Percentiles rank a stretch among this genome's conserved stretches.
phyloP scores from a whole-genome alignment of 2,329 filamentous ascomycete species.

The Penicillium sclerotiorum region DNA sequence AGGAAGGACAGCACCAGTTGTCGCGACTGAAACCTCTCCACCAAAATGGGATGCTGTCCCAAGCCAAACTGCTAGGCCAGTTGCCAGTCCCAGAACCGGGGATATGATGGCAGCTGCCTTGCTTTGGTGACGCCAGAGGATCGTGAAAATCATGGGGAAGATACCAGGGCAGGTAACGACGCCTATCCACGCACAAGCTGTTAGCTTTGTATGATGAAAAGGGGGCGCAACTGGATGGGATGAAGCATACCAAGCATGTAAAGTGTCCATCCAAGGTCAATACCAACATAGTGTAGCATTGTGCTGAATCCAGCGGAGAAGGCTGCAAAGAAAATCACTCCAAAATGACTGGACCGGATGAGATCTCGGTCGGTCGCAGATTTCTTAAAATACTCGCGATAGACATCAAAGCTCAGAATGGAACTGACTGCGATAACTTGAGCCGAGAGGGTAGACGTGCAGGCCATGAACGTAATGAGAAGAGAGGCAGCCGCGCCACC shows the following conservation, averaged over 20 bases:
- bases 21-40: constrained; percentile 51
- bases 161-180: constrained; percentile 58
- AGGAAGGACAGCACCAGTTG: constrained; percentile 54
- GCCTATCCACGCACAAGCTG: constrained; percentile 28
- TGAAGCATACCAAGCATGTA: constrained; percentile 52
- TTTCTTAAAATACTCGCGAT: constrained; percentile 48
- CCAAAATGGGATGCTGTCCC: constrained; percentile 50
- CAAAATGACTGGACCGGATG: constrained; percentile 56
- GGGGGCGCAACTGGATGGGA: fast-evolving
- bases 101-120: constrained; percentile 54
- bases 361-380: constrained; percentile 52
- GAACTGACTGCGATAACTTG: constrained; percentile 57
- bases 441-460: constrained; percentile 51
- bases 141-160: constrained; percentile 57
- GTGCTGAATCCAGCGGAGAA: constrained; percentile 58
- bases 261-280: constrained; percentile 58
- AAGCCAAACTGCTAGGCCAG: constrained; percentile 58
- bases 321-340: constrained; percentile 56
- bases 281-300: constrained; percentile 56
- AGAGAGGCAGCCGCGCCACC: constrained; percentile 38
- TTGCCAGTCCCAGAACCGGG: constrained; percentile 54
- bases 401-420: constrained; percentile 57
- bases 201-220: neutral
- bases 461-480: constrained; percentile 43
- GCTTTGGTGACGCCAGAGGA: constrained; percentile 56